A percentile compares a stretch with the other conserved stretches of the same genome.
These are phyloP conservation scores for Afroboletus lepidellus DNA, from an alignment of 1,284 basidiomycete species.

Conservation along the genomic window DNA sequence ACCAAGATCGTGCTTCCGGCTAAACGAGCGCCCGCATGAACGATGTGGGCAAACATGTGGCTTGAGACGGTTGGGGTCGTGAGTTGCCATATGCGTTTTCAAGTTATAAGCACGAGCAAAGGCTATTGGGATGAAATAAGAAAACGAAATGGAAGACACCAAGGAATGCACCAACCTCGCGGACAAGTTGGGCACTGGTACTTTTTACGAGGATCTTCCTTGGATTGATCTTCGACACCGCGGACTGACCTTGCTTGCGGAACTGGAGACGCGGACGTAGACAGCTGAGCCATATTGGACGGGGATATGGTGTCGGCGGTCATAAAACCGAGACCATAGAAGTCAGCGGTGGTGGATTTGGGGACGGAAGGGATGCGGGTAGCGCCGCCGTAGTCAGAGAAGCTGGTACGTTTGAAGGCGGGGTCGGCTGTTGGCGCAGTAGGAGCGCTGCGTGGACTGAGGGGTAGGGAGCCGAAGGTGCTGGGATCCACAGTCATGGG, in stretches of 20 bases:
- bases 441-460: slow-evolving; percentile 59
- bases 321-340: slow-evolving; percentile 46
- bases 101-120: slow-evolving; percentile 90
- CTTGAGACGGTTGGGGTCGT: slow-evolving; percentile 84
- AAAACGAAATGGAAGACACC: neutral
- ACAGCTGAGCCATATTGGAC: slow-evolving; percentile 50
- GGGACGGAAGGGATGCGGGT: slow-evolving; percentile 41
- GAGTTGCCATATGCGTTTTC: slow-evolving; percentile 88
- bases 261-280: slow-evolving; percentile 43
- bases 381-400: slow-evolving; percentile 60
- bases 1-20: slow-evolving; percentile 85
- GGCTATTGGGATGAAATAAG: slow-evolving; percentile 40
- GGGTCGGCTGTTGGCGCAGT: slow-evolving; percentile 35
- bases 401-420: slow-evolving; percentile 49
- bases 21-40: slow-evolving; percentile 82
- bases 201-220: slow-evolving; percentile 69
- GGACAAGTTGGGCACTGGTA: slow-evolving; percentile 73
- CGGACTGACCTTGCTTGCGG: slow-evolving; percentile 39
- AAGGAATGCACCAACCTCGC: slow-evolving; percentile 47
- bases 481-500: slow-evolving; percentile 48
- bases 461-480: slow-evolving; percentile 56
- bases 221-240: slow-evolving; percentile 40
- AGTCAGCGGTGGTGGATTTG: slow-evolving; percentile 53
- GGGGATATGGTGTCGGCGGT: slow-evolving; percentile 49
- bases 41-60: slow-evolving; percentile 81